These are phyloP conservation scores for Calvatia gigantea DNA, from an alignment of 768 basidiomycete genomes.

Conservation along the genomic window DNA sequence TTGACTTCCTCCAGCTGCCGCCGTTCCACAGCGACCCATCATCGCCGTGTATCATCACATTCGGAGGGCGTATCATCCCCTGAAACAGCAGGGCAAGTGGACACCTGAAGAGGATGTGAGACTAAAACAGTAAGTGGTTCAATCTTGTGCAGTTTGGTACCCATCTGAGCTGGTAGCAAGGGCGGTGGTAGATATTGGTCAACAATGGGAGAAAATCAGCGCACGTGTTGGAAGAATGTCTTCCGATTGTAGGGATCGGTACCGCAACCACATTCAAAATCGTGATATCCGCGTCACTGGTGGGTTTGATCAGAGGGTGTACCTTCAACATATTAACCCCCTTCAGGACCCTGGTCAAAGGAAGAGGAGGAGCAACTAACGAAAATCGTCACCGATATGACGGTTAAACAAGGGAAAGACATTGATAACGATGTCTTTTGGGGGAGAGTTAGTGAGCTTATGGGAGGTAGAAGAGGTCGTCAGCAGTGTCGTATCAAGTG, in stretches of 20 bases:
- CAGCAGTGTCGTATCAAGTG: constrained; percentile 90
- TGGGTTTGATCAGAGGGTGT: constrained; percentile 20
- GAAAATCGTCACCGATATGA: constrained; percentile 72
- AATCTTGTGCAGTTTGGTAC: neutral
- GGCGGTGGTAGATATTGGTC: constrained; percentile 65
- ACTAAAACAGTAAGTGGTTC: constrained; percentile 53
- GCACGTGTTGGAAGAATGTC: constrained; percentile 68
- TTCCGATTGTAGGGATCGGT: constrained; percentile 81
- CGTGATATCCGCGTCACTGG: constrained; percentile 62
- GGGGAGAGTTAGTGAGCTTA: constrained; percentile 70
- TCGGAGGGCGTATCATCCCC: constrained; percentile 64
- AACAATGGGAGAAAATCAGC: constrained; percentile 81
- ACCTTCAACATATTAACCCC: neutral
- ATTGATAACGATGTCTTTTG: constrained; percentile 81
- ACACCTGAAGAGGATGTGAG: constrained; percentile 56
- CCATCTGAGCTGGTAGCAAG: constrained; percentile 30
- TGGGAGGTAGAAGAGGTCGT: constrained; percentile 72
- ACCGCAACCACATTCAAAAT: constrained; percentile 76
- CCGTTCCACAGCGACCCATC: constrained; percentile 74
- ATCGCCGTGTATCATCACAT: constrained; percentile 84
- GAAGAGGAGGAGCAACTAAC: constrained; percentile 77
- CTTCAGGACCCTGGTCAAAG: constrained; percentile 65
- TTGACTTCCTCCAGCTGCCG: constrained; percentile 43
- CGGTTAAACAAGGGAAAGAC: constrained; percentile 65
- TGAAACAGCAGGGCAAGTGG: constrained; percentile 72